Conservation (phyloP, 2,329 filamentous ascomycete genomes). For the Penicillium sumatraense region DNA sequence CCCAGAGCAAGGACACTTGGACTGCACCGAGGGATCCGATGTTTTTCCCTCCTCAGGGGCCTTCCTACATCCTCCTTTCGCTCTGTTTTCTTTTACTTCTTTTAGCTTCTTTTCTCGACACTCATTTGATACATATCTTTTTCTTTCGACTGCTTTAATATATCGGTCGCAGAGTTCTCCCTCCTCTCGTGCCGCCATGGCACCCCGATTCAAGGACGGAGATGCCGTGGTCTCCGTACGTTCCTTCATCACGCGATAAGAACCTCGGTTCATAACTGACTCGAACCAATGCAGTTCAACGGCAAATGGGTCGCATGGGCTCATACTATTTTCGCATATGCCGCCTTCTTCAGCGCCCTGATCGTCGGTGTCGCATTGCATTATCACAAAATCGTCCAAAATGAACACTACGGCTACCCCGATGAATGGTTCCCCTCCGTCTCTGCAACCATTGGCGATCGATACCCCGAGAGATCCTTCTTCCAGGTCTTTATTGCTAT, state of each 20-base stretch:
- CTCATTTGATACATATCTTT: conserved; percentile 18
- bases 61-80: conserved; percentile 29
- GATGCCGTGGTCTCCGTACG: conserved; percentile 65
- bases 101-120: conserved; percentile 29
- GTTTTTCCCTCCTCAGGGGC: conserved; percentile 35
- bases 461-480: conserved; percentile 93
- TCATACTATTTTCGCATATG: conserved; percentile 82
- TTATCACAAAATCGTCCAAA: conserved; percentile 96
- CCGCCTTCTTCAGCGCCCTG: conserved; percentile 83
- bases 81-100: conserved; percentile 15
- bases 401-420: conserved; percentile 93
- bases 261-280: conserved; percentile 30
- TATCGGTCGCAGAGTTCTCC: conserved; percentile 18
- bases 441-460: conserved; percentile 94
- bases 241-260: conserved; percentile 21
- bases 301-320: conserved; percentile 89
- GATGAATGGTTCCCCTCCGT: conserved; percentile 97
- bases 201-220: conserved; percentile 65
- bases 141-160: conserved; percentile 13
- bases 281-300: conserved; percentile 62
- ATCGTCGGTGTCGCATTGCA: conserved; percentile 80
- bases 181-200: conserved; percentile 52
- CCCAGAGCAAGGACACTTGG: conserved; percentile 15
- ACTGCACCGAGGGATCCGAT: conserved; percentile 28
- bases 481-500: conserved; percentile 98